Evolutionary conservation across 2,329 filamentous ascomycete species (phyloP).

Genomic region (Aspergillus fischeri): DNA sequence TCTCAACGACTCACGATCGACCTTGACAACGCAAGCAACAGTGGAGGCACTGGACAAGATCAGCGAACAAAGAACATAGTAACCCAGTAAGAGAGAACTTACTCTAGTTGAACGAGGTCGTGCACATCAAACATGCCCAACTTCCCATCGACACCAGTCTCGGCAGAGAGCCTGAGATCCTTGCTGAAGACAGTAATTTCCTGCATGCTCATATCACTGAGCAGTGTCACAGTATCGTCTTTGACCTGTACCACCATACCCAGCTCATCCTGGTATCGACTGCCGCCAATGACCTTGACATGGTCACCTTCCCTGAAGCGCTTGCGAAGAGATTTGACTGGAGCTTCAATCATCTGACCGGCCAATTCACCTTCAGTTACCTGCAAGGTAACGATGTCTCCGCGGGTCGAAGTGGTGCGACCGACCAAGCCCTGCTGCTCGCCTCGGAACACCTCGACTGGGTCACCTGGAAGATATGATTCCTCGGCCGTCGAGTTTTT

Average conservation of each 20-base stretch:
- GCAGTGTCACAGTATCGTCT: conserved; percentile 85
- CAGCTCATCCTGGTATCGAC: conserved; percentile 89
- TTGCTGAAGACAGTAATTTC: conserved; percentile 98
- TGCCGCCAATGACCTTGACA: conserved; percentile 96
- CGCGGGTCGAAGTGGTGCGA: conserved; percentile 77
- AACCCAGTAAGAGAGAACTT: conserved; percentile 28
- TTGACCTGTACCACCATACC: conserved; percentile 94
- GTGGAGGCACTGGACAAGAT: conserved; percentile 62
- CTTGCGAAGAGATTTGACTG: conserved; percentile 87
- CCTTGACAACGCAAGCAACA: conserved; percentile 89
- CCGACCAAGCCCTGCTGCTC: conserved; percentile 91
- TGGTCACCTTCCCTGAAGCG: conserved; percentile 91
- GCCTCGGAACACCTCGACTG: conserved; percentile 93
- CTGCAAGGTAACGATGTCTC: conserved; percentile 84
- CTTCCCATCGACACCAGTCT: conserved; percentile 77
- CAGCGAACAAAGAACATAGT: conserved; percentile 18
- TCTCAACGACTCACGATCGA: conserved; percentile 86
- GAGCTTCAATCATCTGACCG: conserved; percentile 86
- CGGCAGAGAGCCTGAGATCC: conserved; percentile 87
- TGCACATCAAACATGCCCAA: conserved; percentile 88
- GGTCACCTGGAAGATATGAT: conserved; percentile 85
- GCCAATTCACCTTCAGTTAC: conserved; percentile 78
- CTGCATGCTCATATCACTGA: conserved; percentile 87
- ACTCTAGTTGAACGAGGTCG: conserved; percentile 90
- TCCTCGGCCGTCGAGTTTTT: conserved; percentile 78